phyloP scores from a whole-genome alignment of 225 moss, liverwort and hornwort species.

The Bryoerythrophyllum caledonicum region DNA sequence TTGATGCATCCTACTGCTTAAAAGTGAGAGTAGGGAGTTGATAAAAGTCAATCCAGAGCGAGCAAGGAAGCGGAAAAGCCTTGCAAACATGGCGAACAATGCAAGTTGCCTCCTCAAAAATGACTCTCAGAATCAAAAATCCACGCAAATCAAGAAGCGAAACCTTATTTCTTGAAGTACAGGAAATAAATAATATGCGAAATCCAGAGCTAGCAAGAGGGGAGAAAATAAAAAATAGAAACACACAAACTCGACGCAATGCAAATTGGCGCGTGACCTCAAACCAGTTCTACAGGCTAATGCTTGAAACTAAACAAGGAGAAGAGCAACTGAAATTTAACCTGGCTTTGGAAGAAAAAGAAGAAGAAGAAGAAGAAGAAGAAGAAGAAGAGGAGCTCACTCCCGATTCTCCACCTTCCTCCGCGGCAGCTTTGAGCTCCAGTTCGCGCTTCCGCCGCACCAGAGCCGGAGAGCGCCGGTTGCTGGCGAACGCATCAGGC shows the following conservation, averaged over 20 bases:
- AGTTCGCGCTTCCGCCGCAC: constrained; percentile 44
- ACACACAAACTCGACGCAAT: background rate
- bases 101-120: too few species aligned
- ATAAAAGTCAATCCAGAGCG: background rate
- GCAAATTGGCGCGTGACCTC: background rate
- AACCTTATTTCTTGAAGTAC: too few species aligned
- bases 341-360: constrained; percentile 26
- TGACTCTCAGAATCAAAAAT: background rate
- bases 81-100: background rate
- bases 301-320: background rate
- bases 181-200: background rate
- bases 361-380: constrained; percentile 3
- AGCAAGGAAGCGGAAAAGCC: background rate
- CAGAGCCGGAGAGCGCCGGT: constrained; percentile 52
- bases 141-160: too few species aligned
- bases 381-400: background rate
- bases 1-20: background rate
- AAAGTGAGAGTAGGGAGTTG: background rate
- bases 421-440: constrained; percentile 22
- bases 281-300: background rate
- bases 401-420: constrained; percentile 21
- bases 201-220: background rate
- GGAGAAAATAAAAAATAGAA: background rate
- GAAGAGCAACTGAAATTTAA: background rate
- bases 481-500: constrained; percentile 46